Conservation (phyloP, 2,329 filamentous ascomycete species). For the Nannizzia gypsea region DNA sequence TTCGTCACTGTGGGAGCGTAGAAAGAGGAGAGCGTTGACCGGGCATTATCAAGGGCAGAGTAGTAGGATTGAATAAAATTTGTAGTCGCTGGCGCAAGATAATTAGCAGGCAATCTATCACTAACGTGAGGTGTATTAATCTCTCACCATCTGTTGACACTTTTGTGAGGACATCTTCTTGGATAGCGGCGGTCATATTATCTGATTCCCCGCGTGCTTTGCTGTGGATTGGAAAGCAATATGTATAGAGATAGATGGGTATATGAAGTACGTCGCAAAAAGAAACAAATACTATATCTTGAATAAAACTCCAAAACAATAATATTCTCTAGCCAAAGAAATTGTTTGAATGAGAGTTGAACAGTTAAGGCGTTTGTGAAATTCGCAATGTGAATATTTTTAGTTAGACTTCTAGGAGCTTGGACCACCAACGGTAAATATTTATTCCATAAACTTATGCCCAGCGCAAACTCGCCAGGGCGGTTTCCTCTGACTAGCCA, state of each 20-base stretch:
- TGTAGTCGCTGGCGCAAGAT: constrained; percentile 47
- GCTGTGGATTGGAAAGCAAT: background rate
- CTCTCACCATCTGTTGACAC: constrained; percentile 32
- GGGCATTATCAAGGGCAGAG: constrained; percentile 52
- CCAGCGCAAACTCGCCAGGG: background rate
- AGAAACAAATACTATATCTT: background rate
- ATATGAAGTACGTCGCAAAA: too few relatives aligned
- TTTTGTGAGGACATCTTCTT: constrained; percentile 29
- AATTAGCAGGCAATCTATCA: background rate
- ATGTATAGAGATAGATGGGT: background rate
- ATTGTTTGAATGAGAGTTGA: background rate
- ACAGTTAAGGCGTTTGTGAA: too few relatives aligned
- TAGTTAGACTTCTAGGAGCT: background rate
- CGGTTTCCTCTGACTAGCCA: background rate
- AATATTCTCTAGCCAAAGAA: background rate
- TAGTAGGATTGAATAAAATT: constrained; percentile 66
- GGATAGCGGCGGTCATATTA: constrained; percentile 22
- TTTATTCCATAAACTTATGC: background rate
- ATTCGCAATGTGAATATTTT: background rate
- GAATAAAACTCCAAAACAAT: background rate
- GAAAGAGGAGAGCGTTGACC: constrained; percentile 50
- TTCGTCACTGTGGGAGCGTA: constrained; percentile 53
- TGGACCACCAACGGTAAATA: constrained; percentile 4
- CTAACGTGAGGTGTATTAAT: background rate
- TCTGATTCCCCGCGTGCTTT: background rate